These are phyloP conservation scores for Penicillium italicum DNA, from an alignment of 2,329 filamentous ascomycete species.

Conservation along the genomic window DNA sequence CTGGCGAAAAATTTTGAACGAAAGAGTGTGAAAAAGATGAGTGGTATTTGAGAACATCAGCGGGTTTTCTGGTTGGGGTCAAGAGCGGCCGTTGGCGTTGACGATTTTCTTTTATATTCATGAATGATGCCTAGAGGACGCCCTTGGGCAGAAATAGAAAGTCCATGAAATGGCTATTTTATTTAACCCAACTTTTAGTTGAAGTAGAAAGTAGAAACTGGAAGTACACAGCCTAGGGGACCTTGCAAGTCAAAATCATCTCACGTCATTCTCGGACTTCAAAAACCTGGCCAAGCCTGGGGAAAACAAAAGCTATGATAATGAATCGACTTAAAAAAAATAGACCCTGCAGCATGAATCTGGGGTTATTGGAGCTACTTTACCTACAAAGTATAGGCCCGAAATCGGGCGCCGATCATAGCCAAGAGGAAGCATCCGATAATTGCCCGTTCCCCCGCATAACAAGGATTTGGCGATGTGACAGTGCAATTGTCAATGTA, in stretches of 20 bases:
- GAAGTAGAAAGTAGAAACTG: background rate
- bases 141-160: constrained; percentile 17
- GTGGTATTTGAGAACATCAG: constrained; percentile 6
- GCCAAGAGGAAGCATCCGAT: background rate
- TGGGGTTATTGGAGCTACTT: background rate
- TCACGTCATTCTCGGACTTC: background rate
- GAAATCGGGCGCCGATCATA: background rate
- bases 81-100: constrained; percentile 3
- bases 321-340: background rate
- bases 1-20: constrained; percentile 27
- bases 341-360: background rate
- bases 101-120: constrained; percentile 13
- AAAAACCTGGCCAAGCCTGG: background rate
- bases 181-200: background rate
- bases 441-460: background rate
- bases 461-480: background rate
- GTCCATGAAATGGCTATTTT: constrained; percentile 5
- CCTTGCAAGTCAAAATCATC: constrained; percentile 8
- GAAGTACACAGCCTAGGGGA: background rate
- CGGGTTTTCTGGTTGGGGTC: constrained; percentile 11
- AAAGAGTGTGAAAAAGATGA: constrained; percentile 1
- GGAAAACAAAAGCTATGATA: background rate
- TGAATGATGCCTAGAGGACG: constrained; percentile 24
- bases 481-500: background rate
- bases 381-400: background rate